Evolutionary conservation across 148 eudicot species (phyloP), one percentile per base, ranked within the genome.

Genomic region (Polygonum aviculare): DNA sequence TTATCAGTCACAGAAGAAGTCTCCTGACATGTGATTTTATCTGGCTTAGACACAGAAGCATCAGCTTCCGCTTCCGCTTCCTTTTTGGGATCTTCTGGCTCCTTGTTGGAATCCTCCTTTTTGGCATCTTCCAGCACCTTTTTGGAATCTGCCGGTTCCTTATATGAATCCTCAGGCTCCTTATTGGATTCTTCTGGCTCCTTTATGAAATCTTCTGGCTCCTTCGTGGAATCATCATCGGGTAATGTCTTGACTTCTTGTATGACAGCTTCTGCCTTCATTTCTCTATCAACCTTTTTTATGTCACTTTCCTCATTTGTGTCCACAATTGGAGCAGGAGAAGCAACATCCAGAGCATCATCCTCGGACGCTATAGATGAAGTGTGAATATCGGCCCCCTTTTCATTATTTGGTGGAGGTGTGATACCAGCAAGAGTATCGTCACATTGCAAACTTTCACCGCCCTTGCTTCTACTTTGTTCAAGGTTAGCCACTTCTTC

Each of bases 31-130:
- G 81, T 47, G 18, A 76, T 84, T 80, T 78, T 84, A 31, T 55
- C 67, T 14, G 73, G 60, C 59, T 81, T 86, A 31, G 75, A 79
- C 73, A 80, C 86, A 1, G 80, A 77, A 74, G 76, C 85, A 72
- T 77, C 55, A n/a, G 84, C 88, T 62, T 83, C 88, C 81, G 85
- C 87, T 62, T 82, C 88, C 79, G 85, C 35, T 18, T 76, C 81
- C 77, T 84, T 84, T 22, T 75, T 78, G 55, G 83, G 9, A 44
- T 7, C 88, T 62, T 83, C 88, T 80, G 85, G 39, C 16, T 76
- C 80, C 77, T 84, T 84, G 33, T 75, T 78, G 55, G 80, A 77
- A 74, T 75, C 85, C 16, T 76, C 81, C 77, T 84, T 84, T 33
- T 75, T 78, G 55, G 83, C 7, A 41, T 41, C 45, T 41, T 41